A percentile compares a stretch with the other conserved stretches of the same genome.
Conservation (phyloP, 768 basidiomycete genomes). For the Boletus patriciae region DNA sequence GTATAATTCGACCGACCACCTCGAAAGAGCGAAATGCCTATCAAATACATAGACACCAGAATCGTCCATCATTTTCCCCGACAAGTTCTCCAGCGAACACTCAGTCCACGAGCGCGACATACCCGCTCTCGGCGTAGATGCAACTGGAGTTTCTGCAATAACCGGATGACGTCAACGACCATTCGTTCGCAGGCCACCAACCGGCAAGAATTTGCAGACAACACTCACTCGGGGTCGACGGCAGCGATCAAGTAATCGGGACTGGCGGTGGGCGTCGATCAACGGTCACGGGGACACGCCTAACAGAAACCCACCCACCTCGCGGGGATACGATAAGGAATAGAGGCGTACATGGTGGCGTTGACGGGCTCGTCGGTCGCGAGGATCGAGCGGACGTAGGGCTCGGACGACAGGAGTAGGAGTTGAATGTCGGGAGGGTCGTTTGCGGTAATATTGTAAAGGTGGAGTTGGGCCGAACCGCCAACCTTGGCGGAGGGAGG, state of each 20-base stretch:
- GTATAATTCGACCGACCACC: no score
- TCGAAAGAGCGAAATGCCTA: no score
- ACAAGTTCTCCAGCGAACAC: not conserved
- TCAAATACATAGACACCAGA: no score
- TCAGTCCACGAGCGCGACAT: not conserved
- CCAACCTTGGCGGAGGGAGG: no score
- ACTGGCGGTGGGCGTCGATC: not conserved
- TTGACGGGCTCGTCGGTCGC: not conserved
- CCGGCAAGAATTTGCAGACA: not conserved
- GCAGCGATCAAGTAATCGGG: not conserved
- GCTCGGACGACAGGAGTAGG: not conserved
- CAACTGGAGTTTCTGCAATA: not conserved
- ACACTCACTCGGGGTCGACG: not conserved
- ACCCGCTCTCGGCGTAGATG: not conserved
- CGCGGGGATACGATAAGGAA: no score
- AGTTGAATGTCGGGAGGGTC: not conserved
- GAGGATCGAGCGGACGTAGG: not conserved
- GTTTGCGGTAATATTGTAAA: no score
- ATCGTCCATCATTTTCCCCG: not conserved
- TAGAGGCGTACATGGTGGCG: not conserved
- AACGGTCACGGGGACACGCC: not conserved
- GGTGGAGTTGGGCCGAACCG: no score
- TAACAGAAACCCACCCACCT: not conserved
- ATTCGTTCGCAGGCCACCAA: not conserved
- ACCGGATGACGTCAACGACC: not conserved